Evolutionary conservation across 139 green algal species (phyloP), one percentile per base, ranked within the genome.

Genomic region (Dunaliella primolecta): DNA sequence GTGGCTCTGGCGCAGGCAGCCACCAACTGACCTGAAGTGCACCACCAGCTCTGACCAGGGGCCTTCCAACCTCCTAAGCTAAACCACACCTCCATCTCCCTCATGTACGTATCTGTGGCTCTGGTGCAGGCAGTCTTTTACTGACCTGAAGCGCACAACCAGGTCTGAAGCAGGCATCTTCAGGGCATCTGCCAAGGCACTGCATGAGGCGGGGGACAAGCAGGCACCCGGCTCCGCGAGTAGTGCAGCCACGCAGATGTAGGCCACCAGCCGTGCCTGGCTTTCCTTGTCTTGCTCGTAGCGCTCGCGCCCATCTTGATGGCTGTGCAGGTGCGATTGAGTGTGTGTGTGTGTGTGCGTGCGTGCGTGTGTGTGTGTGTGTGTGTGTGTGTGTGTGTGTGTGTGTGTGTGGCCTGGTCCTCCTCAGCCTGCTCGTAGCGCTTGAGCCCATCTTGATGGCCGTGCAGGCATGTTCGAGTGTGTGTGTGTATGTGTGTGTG

Each of bases 101-200:
- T n/a, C n/a, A n/a, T n/a, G n/a, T n/a, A n/a, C n/a, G n/a, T n/a
- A n/a, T n/a, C n/a, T n/a, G n/a, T n/a, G n/a, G n/a, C n/a, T n/a
- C n/a, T n/a, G n/a, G n/a, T n/a, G n/a, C n/a, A n/a, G n/a, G n/a
- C n/a, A n/a, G n/a, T n/a, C n/a, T n/a, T n/a, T n/a, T n/a, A 64
- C 46, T 64, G 7, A 80, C 75, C 75, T 80, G 75, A 80, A 80
- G n/a, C 75, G 75, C n/a, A 32, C 75, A 27, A 33, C 75, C 11
- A 80, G 75, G 75, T 80, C 75, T 32, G 32, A 11, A 2, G 30
- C 11, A 32, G n/a, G 32, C n/a, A 80, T 32, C 11, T 23, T 37
- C n/a, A 80, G 30, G 2, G 75, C 75, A 36, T 32, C 32, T 2
- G 75, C n/a, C n/a, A 80, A 11, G 2, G 32, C n/a, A 38, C 11